Base-by-base conservation (phyloP, 495 filamentous ascomycete genomes). In the Thermochaetoides thermophila region DNA sequence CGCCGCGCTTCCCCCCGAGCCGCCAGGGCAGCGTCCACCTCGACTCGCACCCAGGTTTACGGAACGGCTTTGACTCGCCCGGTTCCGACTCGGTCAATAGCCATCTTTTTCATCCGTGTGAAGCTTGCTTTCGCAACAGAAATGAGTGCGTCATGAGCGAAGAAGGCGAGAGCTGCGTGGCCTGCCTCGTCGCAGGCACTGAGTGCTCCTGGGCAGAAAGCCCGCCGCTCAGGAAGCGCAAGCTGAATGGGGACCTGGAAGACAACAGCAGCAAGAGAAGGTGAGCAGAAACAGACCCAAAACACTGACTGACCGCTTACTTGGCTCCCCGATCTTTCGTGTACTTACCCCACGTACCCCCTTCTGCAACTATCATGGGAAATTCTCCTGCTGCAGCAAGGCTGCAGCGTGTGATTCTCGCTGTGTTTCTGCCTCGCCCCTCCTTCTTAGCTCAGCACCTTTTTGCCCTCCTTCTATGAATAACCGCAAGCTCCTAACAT, bases 121-220 rank as follows among this genome's bases (percentile, higher is more conserved):
- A 64, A 46, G 55, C 81, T 26, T 97, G 89, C 59, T 66, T 84
- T 36, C 71, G 73, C 56, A 66, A 85, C 50, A 84, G 86, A 56
- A 83, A 76, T 46, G 78, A 84, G 46, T 97, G 89, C 61, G 84
- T 91, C 35, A 81, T 93, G 59, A 80, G 84, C 50, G 73, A 74
- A 27, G 74, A 74, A 17, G 68, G 73, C 22, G 66, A 68, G 17
- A 64, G 59, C 46, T 79, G 74, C 51, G 60, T 75, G 36, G 60
- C 73, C 21, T 79, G 74, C 49, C 66, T 72, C 49, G 65, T 68
- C 50, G 69, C 65, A 43, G 67, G 65, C 27, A 64, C 68, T 46
- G 68, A 71, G 17, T 79, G 74, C 49, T 76, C 74, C 5, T 66
- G 77, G 52, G 58, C 65, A 19, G 69, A 71, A 29, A 81, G 84